Conservation (phyloP, 2,329 filamentous ascomycete genomes). For the Beauveria brongniartii region DNA sequence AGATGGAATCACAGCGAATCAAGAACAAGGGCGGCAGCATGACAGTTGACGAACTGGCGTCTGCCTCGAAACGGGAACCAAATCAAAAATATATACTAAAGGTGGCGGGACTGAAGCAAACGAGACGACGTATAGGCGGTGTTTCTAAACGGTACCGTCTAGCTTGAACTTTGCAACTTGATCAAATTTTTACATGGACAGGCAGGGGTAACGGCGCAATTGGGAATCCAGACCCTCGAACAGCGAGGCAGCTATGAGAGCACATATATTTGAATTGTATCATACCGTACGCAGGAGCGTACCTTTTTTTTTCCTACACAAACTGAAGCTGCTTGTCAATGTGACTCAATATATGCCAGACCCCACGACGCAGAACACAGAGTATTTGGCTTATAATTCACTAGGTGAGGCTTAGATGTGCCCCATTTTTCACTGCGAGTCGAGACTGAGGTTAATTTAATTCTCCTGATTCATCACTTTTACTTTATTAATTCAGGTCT, state of each 20-base stretch:
- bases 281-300: not conserved
- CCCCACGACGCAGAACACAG: too few species aligned
- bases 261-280: slow-evolving; percentile 4
- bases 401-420: too few species aligned
- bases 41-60: slow-evolving; percentile 18
- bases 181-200: slow-evolving; percentile 8
- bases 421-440: too few species aligned
- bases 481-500: not conserved
- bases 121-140: slow-evolving; percentile 6
- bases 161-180: slow-evolving; percentile 13
- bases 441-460: too few species aligned
- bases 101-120: slow-evolving; percentile 16
- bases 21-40: slow-evolving; percentile 15
- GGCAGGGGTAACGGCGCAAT: slow-evolving; percentile 14
- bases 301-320: not conserved
- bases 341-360: not conserved
- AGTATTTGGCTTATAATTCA: too few species aligned
- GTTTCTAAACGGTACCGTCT: slow-evolving; percentile 16
- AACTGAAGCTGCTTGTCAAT: not conserved
- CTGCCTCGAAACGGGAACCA: slow-evolving; percentile 17
- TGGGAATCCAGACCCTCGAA: slow-evolving; percentile 4
- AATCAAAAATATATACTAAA: slow-evolving; percentile 18
- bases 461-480: not conserved
- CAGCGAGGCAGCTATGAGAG: slow-evolving; percentile 1
- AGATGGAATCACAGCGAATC: slow-evolving; percentile 33